Conservation (phyloP, 306 rosid genomes). For the Gillenia trifoliata region DNA sequence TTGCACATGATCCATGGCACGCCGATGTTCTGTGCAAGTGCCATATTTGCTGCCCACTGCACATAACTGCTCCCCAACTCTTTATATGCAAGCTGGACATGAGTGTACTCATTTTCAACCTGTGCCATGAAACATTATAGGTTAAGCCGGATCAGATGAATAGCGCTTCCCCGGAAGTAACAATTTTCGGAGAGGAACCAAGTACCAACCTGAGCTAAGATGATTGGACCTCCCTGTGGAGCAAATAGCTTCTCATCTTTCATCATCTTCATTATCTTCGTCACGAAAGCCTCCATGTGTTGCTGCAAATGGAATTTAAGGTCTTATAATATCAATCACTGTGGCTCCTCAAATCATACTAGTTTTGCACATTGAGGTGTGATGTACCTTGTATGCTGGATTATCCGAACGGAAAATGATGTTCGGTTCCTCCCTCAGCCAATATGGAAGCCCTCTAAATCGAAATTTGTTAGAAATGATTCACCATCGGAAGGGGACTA, state of each 20-base stretch:
- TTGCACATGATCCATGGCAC: slow-evolving; percentile 99
- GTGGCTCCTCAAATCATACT: not conserved
- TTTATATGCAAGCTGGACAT: slow-evolving; percentile 63
- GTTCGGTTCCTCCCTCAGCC: slow-evolving; percentile 74
- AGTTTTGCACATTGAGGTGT: not conserved
- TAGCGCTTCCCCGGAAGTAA: not conserved
- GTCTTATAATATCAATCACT: not conserved
- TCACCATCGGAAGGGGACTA: not conserved
- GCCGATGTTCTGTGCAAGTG: slow-evolving; percentile 34
- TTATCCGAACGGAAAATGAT: slow-evolving; percentile 68
- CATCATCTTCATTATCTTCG: slow-evolving; percentile 47
- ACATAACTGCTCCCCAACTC: slow-evolving; percentile 50
- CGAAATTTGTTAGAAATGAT: not conserved
- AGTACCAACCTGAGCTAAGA: slow-evolving; percentile 67
- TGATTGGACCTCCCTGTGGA: slow-evolving; percentile 87
- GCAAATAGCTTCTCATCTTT: slow-evolving; percentile 63
- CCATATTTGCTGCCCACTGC: slow-evolving; percentile 82
- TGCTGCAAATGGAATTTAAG: slow-evolving; percentile 31
- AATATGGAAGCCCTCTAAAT: slow-evolving; percentile 87
- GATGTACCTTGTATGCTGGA: slow-evolving; percentile 62
- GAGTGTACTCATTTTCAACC: slow-evolving; percentile 92
- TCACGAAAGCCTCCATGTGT: slow-evolving; percentile 54
- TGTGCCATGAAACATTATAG: slow-evolving; percentile 18
- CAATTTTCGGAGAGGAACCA: not conserved
- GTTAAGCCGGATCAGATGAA: not conserved